Evolutionary conservation across 2,329 filamentous ascomycete genomes (phyloP), one percentile per base, ranked within the genome.

Genomic region (Dothideomycetes sp.): DNA sequence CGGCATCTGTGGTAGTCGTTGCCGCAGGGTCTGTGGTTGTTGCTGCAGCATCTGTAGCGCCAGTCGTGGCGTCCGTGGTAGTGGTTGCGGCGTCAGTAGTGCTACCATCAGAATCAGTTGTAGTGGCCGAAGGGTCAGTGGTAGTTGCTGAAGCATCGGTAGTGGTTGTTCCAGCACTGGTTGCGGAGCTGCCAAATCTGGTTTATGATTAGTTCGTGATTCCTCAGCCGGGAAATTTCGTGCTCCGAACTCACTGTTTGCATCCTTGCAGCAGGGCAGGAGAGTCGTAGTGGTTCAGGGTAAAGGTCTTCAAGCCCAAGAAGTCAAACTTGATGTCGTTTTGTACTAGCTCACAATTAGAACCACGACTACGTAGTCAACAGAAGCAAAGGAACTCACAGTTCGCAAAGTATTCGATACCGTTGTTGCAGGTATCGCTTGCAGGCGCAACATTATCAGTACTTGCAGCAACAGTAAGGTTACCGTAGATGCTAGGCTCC

Each of bases 311-410:
- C 10, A 39, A 3, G 3, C 37, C 31, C 3, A 39, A 31, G 37
- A 39, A 39, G 12, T 39, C 37, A 12, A 39, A 30, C 4, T 34
- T 39, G 31, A 39, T 16, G 19, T 39, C 37, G 31, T 39, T 39
- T 30, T 34, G 37, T 11, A 39, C 37, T 27, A 27, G n/a, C n/a
- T n/a, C n/a, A n/a, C n/a, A n/a, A n/a, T n/a, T n/a, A n/a, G n/a
- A n/a, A n/a, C n/a, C n/a, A n/a, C n/a, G n/a, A n/a, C n/a, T n/a
- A n/a, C 22, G 22, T 7, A 27, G 22, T 7, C 22, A 27, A 27
- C 22, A 12, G 7, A 27, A 12, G 12, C 7, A 27, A 7, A 27
- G 7, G 7, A 27, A 27, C 22, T 7, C 12, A 27, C 22, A 27
- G 16, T 39, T 39, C 4, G 37, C 37, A 12, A 39, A 39, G 14